A percentile compares a stretch with the other conserved stretches of the same genome.
These are phyloP conservation scores for Annulohypoxylon moriforme DNA, from an alignment of 495 filamentous ascomycete species.

Conservation along the genomic window DNA sequence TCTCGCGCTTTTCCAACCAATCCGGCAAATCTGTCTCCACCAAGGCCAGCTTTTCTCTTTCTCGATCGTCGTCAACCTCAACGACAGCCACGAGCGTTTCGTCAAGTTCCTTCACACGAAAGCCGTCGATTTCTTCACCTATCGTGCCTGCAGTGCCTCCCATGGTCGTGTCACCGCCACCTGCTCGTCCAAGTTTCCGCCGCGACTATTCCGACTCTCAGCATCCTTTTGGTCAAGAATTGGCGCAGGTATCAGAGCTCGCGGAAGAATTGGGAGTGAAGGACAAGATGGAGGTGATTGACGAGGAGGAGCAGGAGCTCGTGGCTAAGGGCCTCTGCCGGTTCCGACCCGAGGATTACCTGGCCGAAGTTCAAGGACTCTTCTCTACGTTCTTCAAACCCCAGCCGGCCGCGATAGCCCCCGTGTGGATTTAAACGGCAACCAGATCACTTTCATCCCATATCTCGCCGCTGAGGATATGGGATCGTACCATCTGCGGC, in stretches of 20 bases:
- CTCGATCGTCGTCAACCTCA: constrained; percentile 60
- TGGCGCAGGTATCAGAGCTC: constrained; percentile 80
- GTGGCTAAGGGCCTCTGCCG: constrained; percentile 73
- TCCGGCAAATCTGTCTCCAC: constrained; percentile 56
- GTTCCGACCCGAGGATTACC: constrained; percentile 84
- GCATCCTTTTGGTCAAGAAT: constrained; percentile 77
- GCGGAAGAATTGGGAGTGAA: constrained; percentile 85
- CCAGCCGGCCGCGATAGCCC: constrained; percentile 28
- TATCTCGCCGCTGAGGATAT: constrained; percentile 26
- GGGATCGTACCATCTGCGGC: constrained; percentile 20
- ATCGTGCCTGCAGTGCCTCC: constrained; percentile 30
- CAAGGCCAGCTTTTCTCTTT: constrained; percentile 60
- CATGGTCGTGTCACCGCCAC: constrained; percentile 50
- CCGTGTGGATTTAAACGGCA: constrained; percentile 47
- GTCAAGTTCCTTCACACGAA: constrained; percentile 50
- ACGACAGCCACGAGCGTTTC: constrained; percentile 57
- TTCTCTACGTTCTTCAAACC: constrained; percentile 59
- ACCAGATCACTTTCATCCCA: constrained; percentile 6
- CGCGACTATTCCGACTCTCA: constrained; percentile 46
- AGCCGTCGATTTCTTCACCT: constrained; percentile 43
- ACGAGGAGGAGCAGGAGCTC: constrained; percentile 77
- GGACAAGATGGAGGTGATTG: constrained; percentile 69
- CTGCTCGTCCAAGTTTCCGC: constrained; percentile 48
- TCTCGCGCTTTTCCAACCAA: constrained; percentile 62
- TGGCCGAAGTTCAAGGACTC: constrained; percentile 79